Evolutionary conservation across 345 rosid species (phyloP), one percentile per base, ranked within the genome.

Genomic region (Eucalyptus globulus): DNA sequence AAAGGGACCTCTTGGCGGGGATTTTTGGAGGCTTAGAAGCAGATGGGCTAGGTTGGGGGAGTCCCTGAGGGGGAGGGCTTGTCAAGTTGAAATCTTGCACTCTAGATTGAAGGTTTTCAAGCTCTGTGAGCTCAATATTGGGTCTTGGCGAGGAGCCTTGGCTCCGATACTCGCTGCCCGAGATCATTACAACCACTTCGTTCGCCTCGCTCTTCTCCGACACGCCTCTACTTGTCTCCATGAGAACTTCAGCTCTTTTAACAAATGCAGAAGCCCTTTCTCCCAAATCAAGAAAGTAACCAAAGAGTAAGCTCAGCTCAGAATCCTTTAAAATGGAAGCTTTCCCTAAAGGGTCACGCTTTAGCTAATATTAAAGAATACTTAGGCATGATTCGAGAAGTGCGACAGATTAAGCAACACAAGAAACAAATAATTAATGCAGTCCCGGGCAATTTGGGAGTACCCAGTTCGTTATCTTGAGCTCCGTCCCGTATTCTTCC

Each of bases 141-240:
- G 89, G 58, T 51, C 24, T 50, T 19, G 34, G 67, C 2, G 90
- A 85, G 62, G 91, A 88, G 89, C 43, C 89, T 90, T 9, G 2
- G 15, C 85, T 40, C 24, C 44, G 85, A 76, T 76, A 76, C 29
- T 76, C 85, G 11, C 90, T 4, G 80, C 87, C 58, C 26, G 94
- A 88, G 87, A 94, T 92, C 45, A 93, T 91, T 10, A 93, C 89
- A 2, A 93, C 90, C 53, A 93, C 92, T 69, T 94, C 94, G 51
- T 89, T 87, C 2, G 54, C 31, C 87, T 86, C 87, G 11, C 11
- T 86, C 47, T 56, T 47, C 87, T 31, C 87, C 47, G 16, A 76
- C 47, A 40, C 47, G 47, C 85, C 85, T 21, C 24, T 40, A 76
- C 85, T 76, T 1, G 85, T 40, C 85, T 76, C 85, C 85, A 76